Evolutionary conservation across 495 filamentous ascomycete species (phyloP).

Genomic region (Aspergillus ostianus): DNA sequence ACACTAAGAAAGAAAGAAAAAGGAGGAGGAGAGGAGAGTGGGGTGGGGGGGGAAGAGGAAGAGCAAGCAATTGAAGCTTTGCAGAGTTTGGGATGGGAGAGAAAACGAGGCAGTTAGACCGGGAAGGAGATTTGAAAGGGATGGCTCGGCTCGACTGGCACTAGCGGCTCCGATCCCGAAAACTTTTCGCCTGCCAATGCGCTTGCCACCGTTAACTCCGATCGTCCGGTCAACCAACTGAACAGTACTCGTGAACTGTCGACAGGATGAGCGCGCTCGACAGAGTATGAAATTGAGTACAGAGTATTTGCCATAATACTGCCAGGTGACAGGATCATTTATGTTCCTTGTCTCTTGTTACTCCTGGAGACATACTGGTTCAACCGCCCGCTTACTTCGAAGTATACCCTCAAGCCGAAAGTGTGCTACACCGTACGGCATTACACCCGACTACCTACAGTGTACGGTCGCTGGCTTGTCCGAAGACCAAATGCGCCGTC

Average conservation of each 20-base stretch:
- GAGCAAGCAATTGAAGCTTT: constrained; percentile 27
- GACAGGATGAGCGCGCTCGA: background rate
- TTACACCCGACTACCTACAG: no score
- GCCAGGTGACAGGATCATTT: no score
- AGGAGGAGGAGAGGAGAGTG: constrained; percentile 20
- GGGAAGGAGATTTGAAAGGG: constrained; percentile 36
- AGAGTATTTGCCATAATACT: no score
- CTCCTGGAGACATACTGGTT: no score
- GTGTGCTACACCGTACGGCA: no score
- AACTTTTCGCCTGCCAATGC: constrained; percentile 45
- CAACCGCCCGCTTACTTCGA: background rate
- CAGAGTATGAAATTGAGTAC: no score
- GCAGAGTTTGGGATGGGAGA: constrained; percentile 20
- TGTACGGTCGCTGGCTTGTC: no score
- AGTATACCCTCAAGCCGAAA: no score
- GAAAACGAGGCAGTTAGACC: constrained; percentile 24
- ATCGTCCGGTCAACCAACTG: constrained; percentile 31
- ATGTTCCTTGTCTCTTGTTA: no score
- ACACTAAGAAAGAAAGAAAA: constrained; percentile 17
- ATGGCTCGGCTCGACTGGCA: constrained; percentile 23
- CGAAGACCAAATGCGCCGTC: background rate
- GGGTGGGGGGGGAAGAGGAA: constrained; percentile 15
- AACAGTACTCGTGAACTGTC: background rate
- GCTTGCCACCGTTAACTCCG: constrained; percentile 27
- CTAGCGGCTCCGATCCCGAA: constrained; percentile 25